These are phyloP conservation scores for Cunninghamia lanceolata DNA, from an alignment of 75 land plant genomes.

Conservation along the genomic window DNA sequence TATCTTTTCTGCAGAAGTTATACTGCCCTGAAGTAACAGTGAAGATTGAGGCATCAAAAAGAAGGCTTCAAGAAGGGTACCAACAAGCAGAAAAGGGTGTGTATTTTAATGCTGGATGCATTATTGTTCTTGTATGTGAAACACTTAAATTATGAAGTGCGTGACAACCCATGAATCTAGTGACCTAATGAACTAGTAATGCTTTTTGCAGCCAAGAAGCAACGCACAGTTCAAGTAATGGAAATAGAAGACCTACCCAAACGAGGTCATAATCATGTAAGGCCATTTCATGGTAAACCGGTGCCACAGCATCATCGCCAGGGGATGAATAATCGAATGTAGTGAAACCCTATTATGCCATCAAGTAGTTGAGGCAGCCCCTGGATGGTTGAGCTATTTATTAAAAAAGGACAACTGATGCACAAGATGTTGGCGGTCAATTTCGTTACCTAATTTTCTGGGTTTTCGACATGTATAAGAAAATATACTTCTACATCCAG, in stretches of 20 bases:
- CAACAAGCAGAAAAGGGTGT: constrained; percentile 76
- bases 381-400: neutral
- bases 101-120: constrained; percentile 4
- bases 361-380: neutral
- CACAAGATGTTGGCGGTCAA: neutral
- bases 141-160: neutral
- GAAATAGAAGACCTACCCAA: constrained; percentile 75
- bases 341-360: neutral
- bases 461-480: neutral
- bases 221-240: constrained; percentile 84
- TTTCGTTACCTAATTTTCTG: neutral
- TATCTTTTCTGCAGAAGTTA: constrained; percentile 20
- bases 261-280: constrained; percentile 27
- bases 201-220: constrained; percentile 73
- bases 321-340: constrained; percentile 7
- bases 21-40: constrained; percentile 23
- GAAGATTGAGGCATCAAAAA: constrained; percentile 75
- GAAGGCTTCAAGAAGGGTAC: constrained; percentile 83
- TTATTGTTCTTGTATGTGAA: neutral
- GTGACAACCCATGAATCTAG: neutral
- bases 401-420: neutral
- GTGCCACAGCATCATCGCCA: constrained; percentile 11
- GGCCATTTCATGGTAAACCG: constrained; percentile 7
- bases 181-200: neutral
- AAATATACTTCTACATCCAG: neutral